Evolutionary conservation across 1,284 basidiomycete species (phyloP), one percentile per base, ranked within the genome.

Genomic region (Fomitiporia mediterranea): DNA sequence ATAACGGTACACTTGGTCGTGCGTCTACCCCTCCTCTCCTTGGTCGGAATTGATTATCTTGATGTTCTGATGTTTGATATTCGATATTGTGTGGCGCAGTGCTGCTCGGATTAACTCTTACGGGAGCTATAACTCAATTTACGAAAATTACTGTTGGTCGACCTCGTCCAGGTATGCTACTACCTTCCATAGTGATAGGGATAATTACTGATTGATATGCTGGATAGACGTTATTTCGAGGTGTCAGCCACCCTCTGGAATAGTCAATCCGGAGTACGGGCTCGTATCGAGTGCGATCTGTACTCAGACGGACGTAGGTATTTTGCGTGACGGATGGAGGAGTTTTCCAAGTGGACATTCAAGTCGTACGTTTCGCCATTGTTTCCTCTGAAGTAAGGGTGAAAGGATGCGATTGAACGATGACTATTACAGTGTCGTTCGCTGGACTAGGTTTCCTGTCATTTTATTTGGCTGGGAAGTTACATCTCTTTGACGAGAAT

Each of bases 271-370:
- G 1, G 68, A 77, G 0, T 94, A 81, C 60, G 89, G 91, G 0
- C 76, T 98, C 8, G 85, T 85, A 0, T 86, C 79, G 2, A 82
- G 80, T 52, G 76, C 78, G 1, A 86, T 98, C 53, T 99, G 96
- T 71, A 92, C 91, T 0, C 82, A 85, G 63, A 78, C 77, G 0
- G 73, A 91, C 65, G 65, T 68, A 11, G 60, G 66, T 13, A 77
- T 84, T 4, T 69, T 95, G 63, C 73, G 78, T 30, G 93, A 96
- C 67, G 95, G 95, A 0, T 98, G 94, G 76, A 83, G 91, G 64
- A 94, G 90, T 67, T 98, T 99, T 71, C 92, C 92, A 3, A 94
- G 90, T 50, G 96, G 96, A 0, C 96, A 98, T 72, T 84, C 91
- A 0, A 91, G 89, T 65, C 68, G 82, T 93, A 71, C 40, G 81